Evolutionary conservation across 1,284 basidiomycete genomes (phyloP).

Genomic region (Leccinum griseonigrum): DNA sequence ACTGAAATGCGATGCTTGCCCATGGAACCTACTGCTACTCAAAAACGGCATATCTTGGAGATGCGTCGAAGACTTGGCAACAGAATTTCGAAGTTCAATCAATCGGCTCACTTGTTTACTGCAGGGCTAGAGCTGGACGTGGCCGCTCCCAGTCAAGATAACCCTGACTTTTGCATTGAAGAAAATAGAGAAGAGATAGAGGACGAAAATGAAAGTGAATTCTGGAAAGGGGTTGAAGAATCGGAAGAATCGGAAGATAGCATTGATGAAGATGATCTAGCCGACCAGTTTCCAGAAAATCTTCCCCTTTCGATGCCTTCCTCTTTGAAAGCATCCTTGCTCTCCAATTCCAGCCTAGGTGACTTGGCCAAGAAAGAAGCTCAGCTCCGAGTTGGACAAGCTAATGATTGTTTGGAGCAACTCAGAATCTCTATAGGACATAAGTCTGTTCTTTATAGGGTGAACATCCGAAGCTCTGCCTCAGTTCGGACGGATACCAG

Average conservation of each 20-base stretch:
- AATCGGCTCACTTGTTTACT: not conserved
- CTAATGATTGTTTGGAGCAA: not conserved
- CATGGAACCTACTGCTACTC: not conserved
- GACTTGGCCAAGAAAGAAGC: not conserved
- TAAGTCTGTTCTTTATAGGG: constrained; percentile 8
- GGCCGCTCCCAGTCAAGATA: not conserved
- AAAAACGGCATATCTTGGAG: not conserved
- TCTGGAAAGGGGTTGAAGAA: not conserved
- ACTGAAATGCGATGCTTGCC: not conserved
- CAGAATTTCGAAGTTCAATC: constrained; percentile 5
- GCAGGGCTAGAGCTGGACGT: not conserved
- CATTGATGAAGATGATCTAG: not conserved
- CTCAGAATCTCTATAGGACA: constrained; percentile 7
- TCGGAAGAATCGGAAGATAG: not conserved
- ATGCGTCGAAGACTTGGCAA: not conserved
- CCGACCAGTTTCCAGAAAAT: not conserved
- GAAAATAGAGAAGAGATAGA: not conserved
- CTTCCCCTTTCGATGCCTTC: not conserved
- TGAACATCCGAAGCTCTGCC: constrained; percentile 1
- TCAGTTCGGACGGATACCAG: constrained; percentile 8
- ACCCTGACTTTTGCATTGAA: not conserved
- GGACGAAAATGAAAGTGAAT: not conserved
- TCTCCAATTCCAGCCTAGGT: not conserved
- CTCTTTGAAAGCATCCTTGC: not conserved
- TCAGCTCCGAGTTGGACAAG: not conserved